Percentiles rank a stretch among this genome's conserved stretches.
Evolutionary conservation across 2,329 filamentous ascomycete genomes (phyloP).

Genomic region (Fusarium mexicanum): DNA sequence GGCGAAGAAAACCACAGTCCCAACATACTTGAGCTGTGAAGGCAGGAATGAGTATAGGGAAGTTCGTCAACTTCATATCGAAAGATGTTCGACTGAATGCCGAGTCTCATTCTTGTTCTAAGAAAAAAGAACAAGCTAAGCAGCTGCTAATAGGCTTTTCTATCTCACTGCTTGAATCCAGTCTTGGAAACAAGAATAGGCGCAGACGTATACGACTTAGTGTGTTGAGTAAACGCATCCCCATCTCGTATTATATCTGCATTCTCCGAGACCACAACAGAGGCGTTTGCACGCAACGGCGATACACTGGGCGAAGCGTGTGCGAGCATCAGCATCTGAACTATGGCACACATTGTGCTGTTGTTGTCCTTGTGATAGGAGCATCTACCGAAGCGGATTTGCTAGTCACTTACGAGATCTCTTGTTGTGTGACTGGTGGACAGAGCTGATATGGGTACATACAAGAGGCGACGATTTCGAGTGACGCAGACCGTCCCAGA

Average conservation of each 20-base stretch:
- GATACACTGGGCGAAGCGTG: not conserved
- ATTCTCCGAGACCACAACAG: constrained; percentile 7
- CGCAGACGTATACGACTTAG: not conserved
- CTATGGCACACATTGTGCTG: constrained; percentile 1
- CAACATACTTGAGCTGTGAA: constrained; percentile 50
- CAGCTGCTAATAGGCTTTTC: not conserved
- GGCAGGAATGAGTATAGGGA: constrained; percentile 51
- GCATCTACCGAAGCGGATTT: constrained; percentile 30
- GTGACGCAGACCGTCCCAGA: not conserved
- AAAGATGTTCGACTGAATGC: not conserved
- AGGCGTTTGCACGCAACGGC: not conserved
- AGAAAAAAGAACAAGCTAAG: not conserved
- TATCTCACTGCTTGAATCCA: constrained; percentile 3
- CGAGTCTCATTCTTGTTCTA: constrained; percentile 23
- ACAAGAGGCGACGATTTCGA: not conserved
- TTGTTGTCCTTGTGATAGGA: not conserved
- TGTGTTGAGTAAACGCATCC: not conserved
- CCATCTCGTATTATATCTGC: constrained; percentile 26
- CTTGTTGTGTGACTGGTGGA: constrained; percentile 14
- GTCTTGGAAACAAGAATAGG: not conserved
- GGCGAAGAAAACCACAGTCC: not conserved
- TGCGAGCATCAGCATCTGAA: constrained; percentile 2
- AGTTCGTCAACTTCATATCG: constrained; percentile 47
- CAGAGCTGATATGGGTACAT: not conserved
- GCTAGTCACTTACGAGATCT: constrained; percentile 6